Conservation (phyloP, 192 early-diverging fungal species). For the Coemansia sp. region DNA sequence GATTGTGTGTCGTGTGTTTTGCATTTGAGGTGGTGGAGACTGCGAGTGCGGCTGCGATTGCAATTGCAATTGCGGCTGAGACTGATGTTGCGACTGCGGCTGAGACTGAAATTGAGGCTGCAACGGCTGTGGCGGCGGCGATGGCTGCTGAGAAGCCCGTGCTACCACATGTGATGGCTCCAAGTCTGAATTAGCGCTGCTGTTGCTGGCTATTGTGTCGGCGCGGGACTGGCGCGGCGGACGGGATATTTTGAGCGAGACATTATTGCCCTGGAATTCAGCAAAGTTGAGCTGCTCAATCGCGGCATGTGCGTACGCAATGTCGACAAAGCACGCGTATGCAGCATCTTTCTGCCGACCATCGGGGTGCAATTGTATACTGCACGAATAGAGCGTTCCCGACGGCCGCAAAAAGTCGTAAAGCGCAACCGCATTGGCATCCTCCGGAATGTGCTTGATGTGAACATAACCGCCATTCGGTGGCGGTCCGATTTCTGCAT, state of each 20-base stretch:
- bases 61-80: background rate
- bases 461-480: slow-evolving; percentile 30
- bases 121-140: slow-evolving; percentile 1
- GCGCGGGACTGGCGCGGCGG: slow-evolving; percentile 27
- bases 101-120: background rate
- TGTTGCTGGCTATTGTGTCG: slow-evolving; percentile 4
- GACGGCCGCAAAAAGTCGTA: slow-evolving; percentile 49
- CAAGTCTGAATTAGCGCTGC: background rate
- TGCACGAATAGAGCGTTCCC: slow-evolving; percentile 50
- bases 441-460: slow-evolving; percentile 51
- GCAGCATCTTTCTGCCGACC: slow-evolving; percentile 31
- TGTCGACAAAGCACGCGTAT: slow-evolving; percentile 41
- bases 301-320: slow-evolving; percentile 26
- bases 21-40: background rate
- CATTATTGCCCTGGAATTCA: slow-evolving; percentile 39
- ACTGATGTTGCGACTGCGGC: background rate
- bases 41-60: background rate
- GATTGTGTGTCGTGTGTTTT: slow-evolving; percentile 6
- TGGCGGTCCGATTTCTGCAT: slow-evolving; percentile 29
- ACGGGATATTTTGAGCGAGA: slow-evolving; percentile 24
- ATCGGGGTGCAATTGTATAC: slow-evolving; percentile 18
- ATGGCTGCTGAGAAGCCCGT: background rate
- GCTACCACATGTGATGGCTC: background rate
- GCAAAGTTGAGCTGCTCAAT: slow-evolving; percentile 49
- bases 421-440: slow-evolving; percentile 30